phyloP scores from a whole-genome alignment of 176 grass and related monocot species.

The Aegilops sharonensis region DNA sequence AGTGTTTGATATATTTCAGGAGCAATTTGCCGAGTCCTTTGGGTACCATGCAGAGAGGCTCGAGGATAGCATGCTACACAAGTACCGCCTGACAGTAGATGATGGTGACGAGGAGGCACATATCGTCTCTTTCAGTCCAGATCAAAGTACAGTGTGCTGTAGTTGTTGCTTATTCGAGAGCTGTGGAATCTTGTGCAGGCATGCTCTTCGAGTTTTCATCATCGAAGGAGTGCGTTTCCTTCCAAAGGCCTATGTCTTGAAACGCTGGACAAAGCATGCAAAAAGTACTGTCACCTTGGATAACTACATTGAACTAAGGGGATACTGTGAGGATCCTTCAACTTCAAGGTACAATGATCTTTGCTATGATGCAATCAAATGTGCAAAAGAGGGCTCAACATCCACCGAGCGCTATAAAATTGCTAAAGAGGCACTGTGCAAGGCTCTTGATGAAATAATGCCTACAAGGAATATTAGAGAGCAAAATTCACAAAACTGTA shows the following conservation, averaged over 20 bases:
- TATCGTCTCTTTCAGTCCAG: conserved; percentile 57
- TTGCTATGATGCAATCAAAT: conserved; percentile 56
- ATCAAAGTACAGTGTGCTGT: conserved; percentile 53
- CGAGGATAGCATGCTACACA: conserved; percentile 50
- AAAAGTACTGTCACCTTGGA: conserved; percentile 58
- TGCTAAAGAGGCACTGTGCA: conserved; percentile 84
- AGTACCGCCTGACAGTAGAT: conserved; percentile 15
- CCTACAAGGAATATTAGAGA: conserved; percentile 48
- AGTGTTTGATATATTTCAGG: conserved; percentile 82
- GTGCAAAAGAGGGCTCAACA: conserved; percentile 77
- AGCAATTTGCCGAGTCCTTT: conserved; percentile 85
- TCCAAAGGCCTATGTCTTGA: conserved; percentile 77
- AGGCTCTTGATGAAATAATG: conserved; percentile 59
- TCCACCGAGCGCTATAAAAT: conserved; percentile 62
- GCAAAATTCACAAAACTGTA: conserved; percentile 38
- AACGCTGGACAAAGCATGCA: conserved; percentile 94
- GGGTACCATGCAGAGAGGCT: conserved; percentile 81
- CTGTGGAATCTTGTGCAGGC: conserved; percentile 89
- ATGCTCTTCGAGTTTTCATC: conserved; percentile 74
- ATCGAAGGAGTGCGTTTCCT: conserved; percentile 65
- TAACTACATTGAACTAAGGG: conserved; percentile 66
- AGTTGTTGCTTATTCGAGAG: conserved; percentile 86
- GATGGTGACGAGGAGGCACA: conserved; percentile 43
- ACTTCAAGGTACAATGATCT: conserved; percentile 59
- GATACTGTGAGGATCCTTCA: conserved; percentile 41